Base-by-base conservation (phyloP, 352 stramenopile species). In the Phytophthora foliorum region DNA sequence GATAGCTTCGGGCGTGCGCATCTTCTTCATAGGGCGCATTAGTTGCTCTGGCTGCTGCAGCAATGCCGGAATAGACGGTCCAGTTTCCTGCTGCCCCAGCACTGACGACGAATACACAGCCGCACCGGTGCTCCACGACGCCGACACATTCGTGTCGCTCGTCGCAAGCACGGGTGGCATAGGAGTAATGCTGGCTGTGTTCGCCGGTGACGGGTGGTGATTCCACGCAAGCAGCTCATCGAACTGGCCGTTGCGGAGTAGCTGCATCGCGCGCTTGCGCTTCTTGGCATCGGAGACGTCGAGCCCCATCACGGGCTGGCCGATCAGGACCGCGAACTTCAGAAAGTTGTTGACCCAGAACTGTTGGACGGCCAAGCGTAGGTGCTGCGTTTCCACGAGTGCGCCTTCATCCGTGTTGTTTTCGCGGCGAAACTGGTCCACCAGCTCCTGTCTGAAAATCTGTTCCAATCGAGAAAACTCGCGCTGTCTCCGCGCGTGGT, bases 321-420 rank as follows among this genome's bases (percentile, higher is more conserved):
- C 88, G 9, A 94, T 74, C 8, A 90, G 69, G 22, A 96, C 77
- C 4, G 88, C 83, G 49, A 96, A 91, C 65, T 93, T 93, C 61
- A 96, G 72, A 57, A 96, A 93, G 57, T 93, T 94, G 69, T 63
- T 67, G 32, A 94, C 85, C 88, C 88, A 96, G 52, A 96, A 96
- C 73, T 96, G 85, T 67, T 92, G 84, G 48, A 94, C 88, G 6
- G 88, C 88, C 34, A 87, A 77, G 19, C 85, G 80, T 14, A 96
- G 67, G 69, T 93, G 81, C 21, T 89, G 67, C 13, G 86, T 83
- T 64, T 96, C 88, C 41, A 89, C 68, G 36, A 90, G 75, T 38
- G 86, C 84, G 22, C 86, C 86, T 25, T 94, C 85, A 49, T 91
- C 80, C 29, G 85, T 91, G 66, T 93, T 93, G 78, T 93, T 96